phyloP scores from a whole-genome alignment of 1,284 basidiomycete species.

The Austropuccinia psidii region DNA sequence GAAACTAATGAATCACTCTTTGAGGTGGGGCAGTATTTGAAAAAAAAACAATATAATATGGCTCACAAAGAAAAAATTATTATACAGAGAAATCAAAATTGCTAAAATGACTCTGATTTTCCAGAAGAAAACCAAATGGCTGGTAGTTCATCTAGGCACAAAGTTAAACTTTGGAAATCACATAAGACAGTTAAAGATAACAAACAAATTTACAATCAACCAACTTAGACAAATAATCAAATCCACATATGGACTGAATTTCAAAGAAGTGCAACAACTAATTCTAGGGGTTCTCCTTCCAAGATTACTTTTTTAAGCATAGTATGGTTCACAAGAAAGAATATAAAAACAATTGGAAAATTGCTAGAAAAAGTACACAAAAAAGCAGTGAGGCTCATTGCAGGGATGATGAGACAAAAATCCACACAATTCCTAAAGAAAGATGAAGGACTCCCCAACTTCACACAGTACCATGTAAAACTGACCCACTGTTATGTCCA shows the following conservation, averaged over 20 bases:
- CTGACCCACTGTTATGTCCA: not conserved
- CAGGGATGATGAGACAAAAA: not conserved
- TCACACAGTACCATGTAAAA: not conserved
- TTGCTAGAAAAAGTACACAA: not conserved
- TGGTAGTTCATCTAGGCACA: not conserved
- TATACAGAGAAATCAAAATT: not conserved
- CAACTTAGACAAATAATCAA: not conserved
- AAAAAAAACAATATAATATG: not conserved
- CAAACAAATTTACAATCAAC: not conserved
- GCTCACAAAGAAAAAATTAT: not conserved
- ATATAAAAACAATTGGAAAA: not conserved
- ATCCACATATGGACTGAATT: slow-evolving; percentile 9
- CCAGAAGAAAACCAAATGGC: not conserved
- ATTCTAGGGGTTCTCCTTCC: not conserved
- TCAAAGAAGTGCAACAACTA: not conserved
- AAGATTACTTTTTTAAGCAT: not conserved
- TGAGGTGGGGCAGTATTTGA: not conserved
- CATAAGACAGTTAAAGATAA: not conserved
- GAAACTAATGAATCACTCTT: not conserved
- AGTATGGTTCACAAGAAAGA: slow-evolving; percentile 9
- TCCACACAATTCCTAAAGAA: not conserved
- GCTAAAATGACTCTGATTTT: not conserved
- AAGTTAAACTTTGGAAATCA: not conserved
- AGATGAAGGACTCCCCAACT: not conserved
- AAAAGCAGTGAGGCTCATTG: not conserved